Base-by-base conservation (phyloP, 2,329 filamentous ascomycete species). In the Colletotrichum theobromicola region DNA sequence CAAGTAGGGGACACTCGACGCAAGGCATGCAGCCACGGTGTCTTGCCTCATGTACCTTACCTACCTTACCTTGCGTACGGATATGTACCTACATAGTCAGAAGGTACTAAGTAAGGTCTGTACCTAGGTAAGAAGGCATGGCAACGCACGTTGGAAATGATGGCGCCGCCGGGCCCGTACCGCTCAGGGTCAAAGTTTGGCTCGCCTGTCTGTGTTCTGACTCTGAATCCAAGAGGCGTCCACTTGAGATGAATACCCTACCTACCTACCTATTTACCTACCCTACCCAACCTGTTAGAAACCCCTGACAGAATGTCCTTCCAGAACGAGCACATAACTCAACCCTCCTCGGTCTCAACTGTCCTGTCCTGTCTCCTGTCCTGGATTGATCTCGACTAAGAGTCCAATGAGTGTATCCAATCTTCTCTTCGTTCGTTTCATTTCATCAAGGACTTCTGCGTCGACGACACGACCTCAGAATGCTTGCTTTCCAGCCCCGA, bases 101-200 rank as follows among this genome's bases (percentile, higher is more conserved):
- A 46, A n/a, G 42, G 10, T 13, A 46, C 30, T n/a, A 26, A 30
- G 21, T 21, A 28, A 57, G 24, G 32, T 30, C 58, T n/a, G n/a
- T n/a, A n/a, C n/a, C n/a, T n/a, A 53, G 18, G 55, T 32, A 24
- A 46, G 42, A 37, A 37, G 63, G 30, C 64, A 67, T 42, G 64
- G 64, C 65, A 67, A 32, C 18, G 53, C 63, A 67, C 35, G 53
- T 50, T 35, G 24, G 60, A 60, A 42, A 53, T 35, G 37, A 62
- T 57, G 46, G 42, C 70, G 70, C 64, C 37, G 64, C 64, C 53
- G 70, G 64, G 57, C 24, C 70, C 24, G 67, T 74, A 65, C 71
- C 67, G 71, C 55, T 42, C 67, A 70, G 67, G 16, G 67, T 61
- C 66, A 74, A 42, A 70, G 57, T 62, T 50, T 72, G 42, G 72